Percentiles rank a stretch among this genome's conserved stretches.
These are phyloP conservation scores for Wickerhamiella vanderwaltii DNA, from an alignment of 805 yeast species.

Conservation along the genomic window DNA sequence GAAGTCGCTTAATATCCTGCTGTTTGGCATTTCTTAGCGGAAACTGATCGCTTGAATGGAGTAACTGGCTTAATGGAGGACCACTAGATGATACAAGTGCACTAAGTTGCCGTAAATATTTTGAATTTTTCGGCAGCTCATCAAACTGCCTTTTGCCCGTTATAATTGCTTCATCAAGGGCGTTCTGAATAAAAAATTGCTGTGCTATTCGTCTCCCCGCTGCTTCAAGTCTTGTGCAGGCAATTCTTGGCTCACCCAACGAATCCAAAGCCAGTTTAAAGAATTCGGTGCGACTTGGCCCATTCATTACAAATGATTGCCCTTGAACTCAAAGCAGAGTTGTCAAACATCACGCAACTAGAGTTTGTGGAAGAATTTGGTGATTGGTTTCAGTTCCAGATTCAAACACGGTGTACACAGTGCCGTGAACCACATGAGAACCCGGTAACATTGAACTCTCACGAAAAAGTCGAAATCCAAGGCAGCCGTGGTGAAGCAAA, in stretches of 20 bases:
- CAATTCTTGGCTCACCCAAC: conserved; percentile 22
- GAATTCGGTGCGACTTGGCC: conserved; percentile 16
- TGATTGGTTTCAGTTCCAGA: conserved; percentile 62
- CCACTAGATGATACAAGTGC: background rate
- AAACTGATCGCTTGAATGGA: background rate
- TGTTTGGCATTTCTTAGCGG: background rate
- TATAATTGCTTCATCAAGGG: conserved; percentile 21
- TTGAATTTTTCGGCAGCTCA: background rate
- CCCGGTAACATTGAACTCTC: conserved; percentile 52
- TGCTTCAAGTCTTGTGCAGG: conserved; percentile 24
- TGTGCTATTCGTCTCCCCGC: conserved; percentile 26
- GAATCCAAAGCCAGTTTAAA: conserved; percentile 14
- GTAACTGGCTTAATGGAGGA: background rate
- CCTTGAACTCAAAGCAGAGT: conserved; percentile 32
- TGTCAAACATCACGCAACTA: conserved; percentile 44
- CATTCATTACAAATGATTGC: conserved; percentile 23
- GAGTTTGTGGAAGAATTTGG: conserved; percentile 47
- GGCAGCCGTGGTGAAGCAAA: conserved; percentile 77
- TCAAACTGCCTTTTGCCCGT: background rate
- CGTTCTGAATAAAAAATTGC: conserved; percentile 23
- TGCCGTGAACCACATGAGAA: conserved; percentile 73
- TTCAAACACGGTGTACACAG: conserved; percentile 58
- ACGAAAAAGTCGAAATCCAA: conserved; percentile 36
- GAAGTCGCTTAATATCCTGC: background rate
- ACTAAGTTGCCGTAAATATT: too few relatives aligned